Evolutionary conservation across 1,284 basidiomycete genomes (phyloP), one percentile per base, ranked within the genome.

Genomic region (Fistulinella cinereoalba): DNA sequence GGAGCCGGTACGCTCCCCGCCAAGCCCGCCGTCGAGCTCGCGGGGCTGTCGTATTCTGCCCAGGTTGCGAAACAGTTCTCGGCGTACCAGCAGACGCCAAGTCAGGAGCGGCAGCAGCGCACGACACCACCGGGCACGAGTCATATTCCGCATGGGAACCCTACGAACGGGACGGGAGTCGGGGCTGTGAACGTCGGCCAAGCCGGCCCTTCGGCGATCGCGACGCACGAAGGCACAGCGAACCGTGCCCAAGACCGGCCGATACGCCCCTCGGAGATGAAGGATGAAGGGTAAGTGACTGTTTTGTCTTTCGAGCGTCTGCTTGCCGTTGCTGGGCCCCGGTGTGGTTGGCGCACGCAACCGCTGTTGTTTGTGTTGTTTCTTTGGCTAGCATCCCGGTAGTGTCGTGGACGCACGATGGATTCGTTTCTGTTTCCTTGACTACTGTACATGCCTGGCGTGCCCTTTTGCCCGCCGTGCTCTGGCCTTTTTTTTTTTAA

Each of bases 231-330:
- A 32, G 61, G 64, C 16, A 44, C 64, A 8, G 44, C 57, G 19
- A 60, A 62, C 21, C 56, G 49, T 19, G 56, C 55, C 15, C 55
- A 61, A 16, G 64, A 61, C 24, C 51, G 64, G 41, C 74, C 73
- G 32, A 69, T 71, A 39, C 78, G 86, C 56, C 89, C 90, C 3
- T 88, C 85, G 44, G 91, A 94, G 66, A 92, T 92, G 89, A 89
- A 90, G 57, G 92, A 93, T 65, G 87, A 89, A 81, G 91, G 91
- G 92, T 92, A 80, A 88, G 89, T n/a, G n/a, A n/a, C 79, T 39
- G 62, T 60, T 52, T 56, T 51, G n/a, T 60, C 52, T 57, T 53
- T 42, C 43, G 10, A 37, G 55, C 33, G 50, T 49, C 46, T 53
- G 44, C 53, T 47, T 46, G 55, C 51, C 49, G 45, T 47, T 47